Base-by-base conservation (phyloP, 306 rosid species). In the Quercus ilex region DNA sequence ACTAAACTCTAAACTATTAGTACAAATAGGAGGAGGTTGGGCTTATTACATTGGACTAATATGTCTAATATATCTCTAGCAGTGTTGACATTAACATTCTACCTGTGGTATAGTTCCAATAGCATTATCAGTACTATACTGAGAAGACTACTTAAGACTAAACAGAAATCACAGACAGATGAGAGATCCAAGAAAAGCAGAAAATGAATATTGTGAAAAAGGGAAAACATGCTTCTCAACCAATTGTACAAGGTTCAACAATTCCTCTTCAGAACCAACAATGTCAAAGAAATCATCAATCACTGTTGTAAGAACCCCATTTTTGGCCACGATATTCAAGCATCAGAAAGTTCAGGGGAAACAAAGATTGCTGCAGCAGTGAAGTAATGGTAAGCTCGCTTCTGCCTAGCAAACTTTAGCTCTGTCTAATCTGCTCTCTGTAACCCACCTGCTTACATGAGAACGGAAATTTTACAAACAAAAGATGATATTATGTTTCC, bases 231-330 rank as follows among this genome's bases (percentile, higher is more conserved):
- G 92, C 99, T 87, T 83, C 84, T 92, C 89, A 51, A 94, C 79
- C 70, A 94, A 81, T 60, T 85, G 90, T 76, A 92, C 84, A 30
- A 94, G 99, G 83, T 91, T 88, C 69, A 82, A 38, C 56, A 85
- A 79, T 83, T 95, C 99, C 79, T 87, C 91, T 78, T 89, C 85
- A 55, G 97, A 85, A 78, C 94, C 83, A 23, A 93, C 92, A 74
- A 90, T 75, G 23, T 92, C 99, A 82, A 83, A 92, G 89, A 95
- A 95, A 84, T 94, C 99, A 85, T 92, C 97, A 17, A 95, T 93
- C 76, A 87, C 88, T 63, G 97, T 91, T 57, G 89, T 80, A 53
- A 94, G 97, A 57, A 92, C 89, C 58, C 95, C 97, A 52, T 83
- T 85, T 79, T 95, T 92, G 0, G 97, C 91, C 93, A 89, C 23